Evolutionary conservation across 2,329 filamentous ascomycete species (phyloP).

Genomic region (Xylaria sp.): DNA sequence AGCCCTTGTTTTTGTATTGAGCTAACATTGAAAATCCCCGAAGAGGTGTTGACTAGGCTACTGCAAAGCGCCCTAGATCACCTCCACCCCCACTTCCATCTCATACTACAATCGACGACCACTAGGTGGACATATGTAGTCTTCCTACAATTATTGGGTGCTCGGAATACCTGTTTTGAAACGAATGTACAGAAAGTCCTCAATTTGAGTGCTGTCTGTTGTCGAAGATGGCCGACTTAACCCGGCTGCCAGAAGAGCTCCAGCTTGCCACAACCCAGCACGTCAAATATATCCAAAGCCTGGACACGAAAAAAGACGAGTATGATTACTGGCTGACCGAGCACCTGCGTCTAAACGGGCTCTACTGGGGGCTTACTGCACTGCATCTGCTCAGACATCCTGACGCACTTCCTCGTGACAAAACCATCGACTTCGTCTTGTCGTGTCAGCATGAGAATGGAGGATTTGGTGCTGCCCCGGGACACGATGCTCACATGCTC

Average conservation of each 20-base stretch:
- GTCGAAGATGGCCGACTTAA: slow-evolving; percentile 49
- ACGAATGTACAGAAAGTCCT: background rate
- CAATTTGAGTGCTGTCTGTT: background rate
- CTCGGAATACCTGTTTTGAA: background rate
- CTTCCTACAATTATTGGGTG: background rate
- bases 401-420: slow-evolving; percentile 80
- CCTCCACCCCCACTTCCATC: slow-evolving; percentile 5
- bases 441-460: slow-evolving; percentile 91
- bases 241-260: slow-evolving; percentile 54
- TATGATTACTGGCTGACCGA: slow-evolving; percentile 98
- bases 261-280: slow-evolving; percentile 69
- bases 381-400: slow-evolving; percentile 85
- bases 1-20: no score
- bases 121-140: background rate
- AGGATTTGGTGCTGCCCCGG: slow-evolving; percentile 92
- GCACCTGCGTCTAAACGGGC: slow-evolving; percentile 91
- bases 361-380: slow-evolving; percentile 95
- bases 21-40: no score
- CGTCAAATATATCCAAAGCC: slow-evolving; percentile 90
- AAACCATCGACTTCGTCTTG: slow-evolving; percentile 91
- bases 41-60: no score
- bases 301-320: slow-evolving; percentile 92
- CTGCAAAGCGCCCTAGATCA: background rate
- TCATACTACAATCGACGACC: background rate
- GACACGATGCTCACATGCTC: slow-evolving; percentile 95